Base-by-base conservation (phyloP, 257 asterid species). In the Przewalskia tangutica region DNA sequence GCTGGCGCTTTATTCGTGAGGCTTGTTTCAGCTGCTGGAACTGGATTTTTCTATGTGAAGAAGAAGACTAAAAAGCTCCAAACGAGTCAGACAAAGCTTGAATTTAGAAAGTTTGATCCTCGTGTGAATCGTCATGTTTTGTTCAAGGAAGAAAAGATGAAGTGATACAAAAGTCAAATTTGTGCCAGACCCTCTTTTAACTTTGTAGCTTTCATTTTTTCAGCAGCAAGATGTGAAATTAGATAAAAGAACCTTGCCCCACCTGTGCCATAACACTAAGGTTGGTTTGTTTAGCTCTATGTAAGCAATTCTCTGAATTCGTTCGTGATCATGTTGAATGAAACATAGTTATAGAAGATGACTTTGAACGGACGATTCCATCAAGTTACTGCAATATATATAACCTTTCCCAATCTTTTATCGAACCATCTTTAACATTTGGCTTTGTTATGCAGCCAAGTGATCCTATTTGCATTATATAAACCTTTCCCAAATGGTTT, bases 21-120 rank as follows among this genome's bases (percentile, higher is more conserved):
- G 56, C 77, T 68, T 10, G 77, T 68, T 68, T 68, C 55, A 68
- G 27, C n/a, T 68, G 55, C 55, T 44, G 54, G 82, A 63, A 78
- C 82, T 16, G 82, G 82, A 38, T 78, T 78, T 78, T 78, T 78
- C 81, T 78, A 78, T 78, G 82, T 79, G 70, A 79, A 79, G 75
- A 59, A 79, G 75, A 79, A 79, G 58, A 79, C 73, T 0, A 79
- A 79, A 50, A 40, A 18, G 7, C 73, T 79, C 38, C 0, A 59
- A 79, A 79, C 42, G 38, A 79, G 11, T 64, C 73, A 79, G 27
- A 79, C 53, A 2, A 59, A 79, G 13, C 82, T 79, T 58, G 82
- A 59, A 17, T 79, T 79, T 64, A 79, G 82, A 50, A 79, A 79
- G 82, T 79, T 48, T 18, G 82, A 59, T 70, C 56, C 56, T 44